phyloP scores from a whole-genome alignment of 106 monocot genomes.

The Dactylorhiza incarnata region DNA sequence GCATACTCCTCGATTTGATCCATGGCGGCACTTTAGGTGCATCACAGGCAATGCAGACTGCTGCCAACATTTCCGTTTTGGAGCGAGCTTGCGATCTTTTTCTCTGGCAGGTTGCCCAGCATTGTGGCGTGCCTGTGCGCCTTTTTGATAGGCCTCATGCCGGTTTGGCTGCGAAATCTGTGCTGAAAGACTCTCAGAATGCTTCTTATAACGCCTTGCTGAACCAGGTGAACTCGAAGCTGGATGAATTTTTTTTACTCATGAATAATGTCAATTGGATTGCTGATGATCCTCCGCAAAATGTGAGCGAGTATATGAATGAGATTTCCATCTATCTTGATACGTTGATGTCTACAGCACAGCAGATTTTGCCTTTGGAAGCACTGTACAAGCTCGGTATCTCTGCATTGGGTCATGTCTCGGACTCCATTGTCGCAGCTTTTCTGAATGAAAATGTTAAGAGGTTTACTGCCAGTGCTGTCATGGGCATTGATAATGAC shows the following conservation, averaged over 20 bases:
- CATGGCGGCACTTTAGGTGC: slow-evolving; percentile 25
- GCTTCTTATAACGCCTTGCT: slow-evolving; percentile 38
- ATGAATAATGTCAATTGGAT: slow-evolving; percentile 53
- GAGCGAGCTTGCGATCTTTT: slow-evolving; percentile 47
- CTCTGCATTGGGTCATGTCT: slow-evolving; percentile 41
- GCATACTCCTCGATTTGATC: slow-evolving; percentile 34
- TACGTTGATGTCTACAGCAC: slow-evolving; percentile 30
- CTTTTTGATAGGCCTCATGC: slow-evolving; percentile 36
- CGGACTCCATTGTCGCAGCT: slow-evolving; percentile 37
- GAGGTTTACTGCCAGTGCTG: slow-evolving; percentile 49
- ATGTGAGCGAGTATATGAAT: slow-evolving; percentile 43
- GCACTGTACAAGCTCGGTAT: slow-evolving; percentile 32
- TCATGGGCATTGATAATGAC: slow-evolving; percentile 45
- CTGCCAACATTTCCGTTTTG: slow-evolving; percentile 41
- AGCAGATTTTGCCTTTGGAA: slow-evolving; percentile 43
- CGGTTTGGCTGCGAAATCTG: slow-evolving; percentile 33
- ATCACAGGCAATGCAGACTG: slow-evolving; percentile 49
- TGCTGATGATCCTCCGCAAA: slow-evolving; percentile 46
- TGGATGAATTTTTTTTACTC: slow-evolving; percentile 43
- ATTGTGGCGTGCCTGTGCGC: slow-evolving; percentile 47
- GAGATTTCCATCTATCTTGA: slow-evolving; percentile 39
- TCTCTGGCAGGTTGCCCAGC: slow-evolving; percentile 34
- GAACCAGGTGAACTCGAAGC: slow-evolving; percentile 27
- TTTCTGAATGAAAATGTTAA: slow-evolving; percentile 51
- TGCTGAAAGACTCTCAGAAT: slow-evolving; percentile 47